phyloP scores from a whole-genome alignment of 2,329 filamentous ascomycete genomes.

The Stagonosporopsis vannaccii region DNA sequence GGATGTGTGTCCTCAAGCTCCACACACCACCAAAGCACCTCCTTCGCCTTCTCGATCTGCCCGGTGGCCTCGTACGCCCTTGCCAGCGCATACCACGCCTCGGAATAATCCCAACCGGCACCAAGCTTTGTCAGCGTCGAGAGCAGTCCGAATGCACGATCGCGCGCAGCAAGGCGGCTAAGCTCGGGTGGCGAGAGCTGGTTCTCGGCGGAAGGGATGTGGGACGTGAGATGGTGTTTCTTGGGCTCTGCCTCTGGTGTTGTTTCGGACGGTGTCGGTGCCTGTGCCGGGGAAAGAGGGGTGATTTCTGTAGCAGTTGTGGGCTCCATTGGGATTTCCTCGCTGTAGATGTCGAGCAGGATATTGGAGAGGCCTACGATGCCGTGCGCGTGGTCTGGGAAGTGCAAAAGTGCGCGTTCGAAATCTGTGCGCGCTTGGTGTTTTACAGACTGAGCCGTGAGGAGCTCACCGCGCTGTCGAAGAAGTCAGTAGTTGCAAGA shows the following conservation, averaged over 20 bases:
- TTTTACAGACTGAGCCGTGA: conserved; percentile 66
- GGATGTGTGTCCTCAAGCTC: conserved; percentile 88
- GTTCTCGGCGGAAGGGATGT: conserved; percentile 50
- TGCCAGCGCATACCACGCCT: conserved; percentile 91
- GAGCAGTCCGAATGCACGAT: conserved; percentile 85
- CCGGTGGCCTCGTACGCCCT: conserved; percentile 87
- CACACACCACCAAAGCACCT: conserved; percentile 96
- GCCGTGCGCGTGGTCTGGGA: conserved; percentile 78
- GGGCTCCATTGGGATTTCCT: conserved; percentile 67
- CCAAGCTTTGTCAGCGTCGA: conserved; percentile 85
- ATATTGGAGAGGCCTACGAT: conserved; percentile 85
- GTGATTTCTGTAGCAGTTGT: conserved; percentile 46
- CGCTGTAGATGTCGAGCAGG: conserved; percentile 82
- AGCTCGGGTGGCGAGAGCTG: conserved; percentile 69
- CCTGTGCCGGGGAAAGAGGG: conserved; percentile 14
- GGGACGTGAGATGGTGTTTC: conserved; percentile 60
- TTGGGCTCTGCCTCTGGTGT: conserved; percentile 16
- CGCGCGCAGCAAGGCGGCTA: conserved; percentile 86
- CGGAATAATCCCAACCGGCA: conserved; percentile 85
- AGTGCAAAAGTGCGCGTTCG: conserved; percentile 81
- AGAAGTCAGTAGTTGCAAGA: conserved; percentile 11
- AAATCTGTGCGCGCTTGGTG: conserved; percentile 78
- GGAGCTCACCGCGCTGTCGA: conserved; percentile 71
- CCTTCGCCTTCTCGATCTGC: conserved; percentile 85
- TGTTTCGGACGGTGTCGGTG: conserved; percentile 1